Conservation (phyloP, 1,284 basidiomycete genomes). For the Marasmius sp. region DNA sequence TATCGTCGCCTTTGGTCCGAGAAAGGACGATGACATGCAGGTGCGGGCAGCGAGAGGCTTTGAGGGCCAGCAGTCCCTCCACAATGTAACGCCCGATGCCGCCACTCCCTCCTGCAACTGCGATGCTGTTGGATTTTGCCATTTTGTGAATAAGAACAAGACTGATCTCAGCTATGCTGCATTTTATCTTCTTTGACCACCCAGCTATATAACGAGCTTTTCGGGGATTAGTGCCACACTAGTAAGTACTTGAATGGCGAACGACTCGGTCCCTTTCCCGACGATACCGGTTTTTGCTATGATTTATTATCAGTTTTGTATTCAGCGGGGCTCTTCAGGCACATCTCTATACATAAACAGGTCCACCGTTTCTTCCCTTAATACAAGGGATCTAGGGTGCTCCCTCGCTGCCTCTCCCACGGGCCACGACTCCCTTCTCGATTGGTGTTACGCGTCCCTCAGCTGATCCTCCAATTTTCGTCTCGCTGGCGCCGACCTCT, state of each 20-base stretch:
- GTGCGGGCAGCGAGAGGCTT: neutral
- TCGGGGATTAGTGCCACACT: too few species aligned
- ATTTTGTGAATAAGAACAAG: neutral
- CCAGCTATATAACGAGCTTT: too few species aligned
- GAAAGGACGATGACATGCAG: constrained; percentile 2
- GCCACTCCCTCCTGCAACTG: neutral
- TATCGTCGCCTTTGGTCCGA: neutral
- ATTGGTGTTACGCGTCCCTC: constrained; percentile 77
- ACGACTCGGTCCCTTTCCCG: neutral
- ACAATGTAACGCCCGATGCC: neutral
- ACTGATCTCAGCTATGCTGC: neutral
- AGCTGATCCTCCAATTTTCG: constrained; percentile 85
- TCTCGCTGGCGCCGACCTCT: too few species aligned
- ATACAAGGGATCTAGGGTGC: constrained; percentile 61
- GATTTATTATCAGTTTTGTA: neutral
- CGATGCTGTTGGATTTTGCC: neutral
- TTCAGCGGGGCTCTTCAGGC: neutral
- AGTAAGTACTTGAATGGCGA: too few species aligned
- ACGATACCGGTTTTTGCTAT: neutral
- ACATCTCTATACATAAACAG: constrained; percentile 14
- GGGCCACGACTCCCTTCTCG: constrained; percentile 63
- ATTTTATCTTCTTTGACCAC: neutral
- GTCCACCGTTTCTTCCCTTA: constrained; percentile 46
- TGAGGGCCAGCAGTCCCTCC: neutral
- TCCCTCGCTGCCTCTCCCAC: constrained; percentile 73